These are phyloP conservation scores for Mitragyna speciosa DNA, from an alignment of 257 asterid species.

Conservation along the genomic window DNA sequence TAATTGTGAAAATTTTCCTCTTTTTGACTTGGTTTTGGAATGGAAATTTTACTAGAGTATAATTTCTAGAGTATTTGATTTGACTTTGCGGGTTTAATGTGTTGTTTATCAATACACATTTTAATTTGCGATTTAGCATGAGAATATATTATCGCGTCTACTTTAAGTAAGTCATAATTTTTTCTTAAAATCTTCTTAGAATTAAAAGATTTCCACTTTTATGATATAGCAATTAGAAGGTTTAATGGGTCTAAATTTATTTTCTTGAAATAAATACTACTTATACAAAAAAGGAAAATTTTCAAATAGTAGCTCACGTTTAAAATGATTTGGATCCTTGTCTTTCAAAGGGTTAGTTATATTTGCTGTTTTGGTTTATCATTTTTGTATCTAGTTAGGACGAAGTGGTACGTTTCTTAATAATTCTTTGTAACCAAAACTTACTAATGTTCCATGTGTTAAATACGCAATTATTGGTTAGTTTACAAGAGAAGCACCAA, in stretches of 20 bases:
- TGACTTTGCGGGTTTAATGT: not conserved
- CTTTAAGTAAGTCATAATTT: too few species aligned
- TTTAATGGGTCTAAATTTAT: not conserved
- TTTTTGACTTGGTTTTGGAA: not conserved
- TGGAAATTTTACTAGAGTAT: not conserved
- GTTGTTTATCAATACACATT: not conserved
- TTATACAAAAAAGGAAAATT: not conserved
- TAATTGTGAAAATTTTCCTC: too few species aligned
- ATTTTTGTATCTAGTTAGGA: not conserved
- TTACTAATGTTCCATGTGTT: not conserved
- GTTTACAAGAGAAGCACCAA: too few species aligned
- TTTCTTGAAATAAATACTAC: not conserved
- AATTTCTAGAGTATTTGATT: not conserved
- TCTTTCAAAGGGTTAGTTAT: not conserved
- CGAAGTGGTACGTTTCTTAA: not conserved
- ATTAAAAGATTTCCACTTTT: too few species aligned
- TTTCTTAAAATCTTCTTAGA: too few species aligned
- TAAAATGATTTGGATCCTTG: not conserved
- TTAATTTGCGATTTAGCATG: too few species aligned
- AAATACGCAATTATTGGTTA: not conserved
- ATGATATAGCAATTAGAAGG: too few species aligned
- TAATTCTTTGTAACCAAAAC: not conserved
- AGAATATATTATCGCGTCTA: too few species aligned
- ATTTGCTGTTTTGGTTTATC: not conserved
- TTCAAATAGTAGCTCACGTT: too few species aligned